Percentiles rank a stretch among this genome's conserved stretches.
phyloP scores from a whole-genome alignment of 208 protist species.

The Sergeia podlipaevii region DNA sequence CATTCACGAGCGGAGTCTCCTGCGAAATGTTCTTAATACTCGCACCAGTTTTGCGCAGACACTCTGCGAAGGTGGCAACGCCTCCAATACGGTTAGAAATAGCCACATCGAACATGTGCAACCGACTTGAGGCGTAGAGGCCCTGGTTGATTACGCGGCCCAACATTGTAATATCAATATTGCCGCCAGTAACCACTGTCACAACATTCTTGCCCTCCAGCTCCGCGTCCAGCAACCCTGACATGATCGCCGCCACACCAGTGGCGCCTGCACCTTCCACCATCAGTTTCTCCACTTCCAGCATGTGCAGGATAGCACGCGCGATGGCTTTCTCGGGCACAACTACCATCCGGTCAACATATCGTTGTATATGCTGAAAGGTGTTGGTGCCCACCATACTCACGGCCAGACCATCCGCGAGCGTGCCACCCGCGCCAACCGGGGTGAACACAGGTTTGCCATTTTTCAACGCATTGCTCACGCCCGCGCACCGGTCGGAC shows the following conservation, averaged over 20 bases:
- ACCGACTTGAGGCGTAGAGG: constrained; percentile 61
- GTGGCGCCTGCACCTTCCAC: constrained; percentile 83
- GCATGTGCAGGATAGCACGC: constrained; percentile 75
- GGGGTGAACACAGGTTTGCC: constrained; percentile 50
- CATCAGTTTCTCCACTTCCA: constrained; percentile 90
- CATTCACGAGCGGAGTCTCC: constrained; percentile 69
- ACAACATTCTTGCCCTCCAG: constrained; percentile 72
- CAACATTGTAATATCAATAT: constrained; percentile 89
- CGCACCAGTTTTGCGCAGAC: constrained; percentile 46
- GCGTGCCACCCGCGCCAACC: constrained; percentile 46
- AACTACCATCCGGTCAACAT: constrained; percentile 72
- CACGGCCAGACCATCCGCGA: constrained; percentile 92
- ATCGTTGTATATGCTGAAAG: constrained; percentile 58
- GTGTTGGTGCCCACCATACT: constrained; percentile 68
- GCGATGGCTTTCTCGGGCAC: constrained; percentile 74
- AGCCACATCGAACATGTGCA: constrained; percentile 64
- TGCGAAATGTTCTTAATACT: constrained; percentile 79
- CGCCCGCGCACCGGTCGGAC: constrained; percentile 53
- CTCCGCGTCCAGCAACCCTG: constrained; percentile 40
- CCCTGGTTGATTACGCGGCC: constrained; percentile 86
- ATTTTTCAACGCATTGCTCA: constrained; percentile 44
- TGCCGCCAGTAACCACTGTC: constrained; percentile 84
- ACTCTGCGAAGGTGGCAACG: constrained; percentile 41
- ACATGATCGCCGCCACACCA: constrained; percentile 70
- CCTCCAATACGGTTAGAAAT: constrained; percentile 84